These are phyloP conservation scores for Neolentinus lepideus DNA, from an alignment of 1,284 basidiomycete genomes.

Conservation along the genomic window DNA sequence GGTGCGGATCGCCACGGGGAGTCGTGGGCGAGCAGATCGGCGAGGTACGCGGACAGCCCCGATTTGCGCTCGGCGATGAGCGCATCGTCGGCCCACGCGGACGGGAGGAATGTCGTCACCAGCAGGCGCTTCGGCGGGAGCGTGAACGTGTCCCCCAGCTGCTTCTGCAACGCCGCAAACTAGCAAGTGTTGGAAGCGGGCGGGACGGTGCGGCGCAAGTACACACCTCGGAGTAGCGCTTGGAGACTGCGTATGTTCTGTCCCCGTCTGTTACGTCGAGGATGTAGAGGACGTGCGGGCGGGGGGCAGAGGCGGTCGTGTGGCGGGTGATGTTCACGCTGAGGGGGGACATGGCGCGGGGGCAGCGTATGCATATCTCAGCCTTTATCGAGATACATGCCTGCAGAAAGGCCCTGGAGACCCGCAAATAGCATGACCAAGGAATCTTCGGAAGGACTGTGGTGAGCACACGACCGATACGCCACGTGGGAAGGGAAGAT, in stretches of 20 bases:
- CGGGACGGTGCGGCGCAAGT: slow-evolving; percentile 6
- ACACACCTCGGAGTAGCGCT: slow-evolving; percentile 44
- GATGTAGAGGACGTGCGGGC: slow-evolving; percentile 42
- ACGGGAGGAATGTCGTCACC: slow-evolving; percentile 38
- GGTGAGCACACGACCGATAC: not conserved
- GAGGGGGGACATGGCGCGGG: not conserved
- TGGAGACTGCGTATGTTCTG: slow-evolving; percentile 28
- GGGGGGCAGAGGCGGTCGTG: slow-evolving; percentile 42
- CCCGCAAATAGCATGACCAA: not conserved
- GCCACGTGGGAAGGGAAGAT: too few species aligned
- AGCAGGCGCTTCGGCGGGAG: slow-evolving; percentile 45
- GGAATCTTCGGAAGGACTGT: not conserved
- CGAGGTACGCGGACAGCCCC: slow-evolving; percentile 37
- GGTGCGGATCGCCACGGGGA: slow-evolving; percentile 26
- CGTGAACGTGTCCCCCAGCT: slow-evolving; percentile 24
- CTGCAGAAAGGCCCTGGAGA: not conserved
- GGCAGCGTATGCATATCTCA: not conserved
- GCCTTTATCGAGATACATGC: not conserved
- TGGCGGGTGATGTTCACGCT: slow-evolving; percentile 18
- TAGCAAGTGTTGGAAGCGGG: slow-evolving; percentile 13
- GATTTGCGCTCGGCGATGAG: slow-evolving; percentile 45
- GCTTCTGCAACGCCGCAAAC: slow-evolving; percentile 38
- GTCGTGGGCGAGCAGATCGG: slow-evolving; percentile 23
- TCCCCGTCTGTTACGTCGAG: slow-evolving; percentile 27
- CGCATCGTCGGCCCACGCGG: slow-evolving; percentile 45